These are phyloP conservation scores for Ceratobasidium papillatum DNA, from an alignment of 1,284 basidiomycete species.

Conservation along the genomic window DNA sequence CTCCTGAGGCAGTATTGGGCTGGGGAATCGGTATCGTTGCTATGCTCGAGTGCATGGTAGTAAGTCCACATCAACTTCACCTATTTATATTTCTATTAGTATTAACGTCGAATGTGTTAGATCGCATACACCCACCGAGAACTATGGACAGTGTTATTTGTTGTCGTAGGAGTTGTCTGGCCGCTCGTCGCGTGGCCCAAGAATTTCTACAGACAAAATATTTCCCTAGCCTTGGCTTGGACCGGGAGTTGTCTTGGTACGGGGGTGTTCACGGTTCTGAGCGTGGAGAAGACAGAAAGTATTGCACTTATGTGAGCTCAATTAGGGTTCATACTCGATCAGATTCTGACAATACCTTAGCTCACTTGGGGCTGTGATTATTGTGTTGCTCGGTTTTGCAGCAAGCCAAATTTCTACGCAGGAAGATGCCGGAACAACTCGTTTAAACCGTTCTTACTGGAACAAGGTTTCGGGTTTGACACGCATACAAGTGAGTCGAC, in stretches of 20 bases:
- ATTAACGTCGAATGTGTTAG: slow-evolving; percentile 52
- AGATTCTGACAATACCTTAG: slow-evolving; percentile 43
- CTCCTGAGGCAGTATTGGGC: slow-evolving; percentile 15
- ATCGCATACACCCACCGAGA: slow-evolving; percentile 72
- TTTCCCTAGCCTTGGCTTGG: slow-evolving; percentile 60
- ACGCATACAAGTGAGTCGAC: slow-evolving; percentile 5
- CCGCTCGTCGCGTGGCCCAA: slow-evolving; percentile 63
- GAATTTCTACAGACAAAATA: slow-evolving; percentile 50
- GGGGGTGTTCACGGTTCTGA: slow-evolving; percentile 74
- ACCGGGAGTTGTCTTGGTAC: slow-evolving; percentile 61
- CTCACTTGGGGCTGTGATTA: slow-evolving; percentile 49
- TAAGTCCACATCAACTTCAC: slow-evolving; percentile 54
- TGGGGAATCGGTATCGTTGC: slow-evolving; percentile 53
- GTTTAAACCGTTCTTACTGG: not conserved
- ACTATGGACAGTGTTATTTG: slow-evolving; percentile 77
- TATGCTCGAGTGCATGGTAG: slow-evolving; percentile 75
- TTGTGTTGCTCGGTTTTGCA: slow-evolving; percentile 47
- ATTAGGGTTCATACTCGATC: not conserved
- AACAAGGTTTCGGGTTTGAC: not conserved
- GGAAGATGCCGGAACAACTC: not conserved
- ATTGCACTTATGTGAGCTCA: slow-evolving; percentile 64
- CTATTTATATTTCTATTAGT: not conserved
- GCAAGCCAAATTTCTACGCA: slow-evolving; percentile 21
- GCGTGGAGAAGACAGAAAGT: slow-evolving; percentile 79
- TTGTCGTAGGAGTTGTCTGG: slow-evolving; percentile 74